Conservation (phyloP, 2,329 filamentous ascomycete genomes). For the Talaromyces piceae region DNA sequence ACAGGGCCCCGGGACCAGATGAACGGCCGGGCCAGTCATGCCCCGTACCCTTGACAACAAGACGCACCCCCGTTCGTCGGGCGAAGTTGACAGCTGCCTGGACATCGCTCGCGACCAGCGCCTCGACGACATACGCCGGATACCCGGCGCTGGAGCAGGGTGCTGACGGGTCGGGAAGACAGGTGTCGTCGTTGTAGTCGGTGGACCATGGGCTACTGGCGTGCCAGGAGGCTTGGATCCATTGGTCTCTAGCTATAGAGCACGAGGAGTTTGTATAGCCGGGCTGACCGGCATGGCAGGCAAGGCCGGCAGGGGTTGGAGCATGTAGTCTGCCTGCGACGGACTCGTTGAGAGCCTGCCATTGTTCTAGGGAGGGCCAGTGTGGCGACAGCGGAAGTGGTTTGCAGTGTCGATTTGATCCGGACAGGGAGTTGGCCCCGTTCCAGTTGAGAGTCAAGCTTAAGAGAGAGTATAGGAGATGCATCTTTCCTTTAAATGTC, state of each 20-base stretch:
- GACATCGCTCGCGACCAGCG: slow-evolving; percentile 11
- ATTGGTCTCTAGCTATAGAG: background rate
- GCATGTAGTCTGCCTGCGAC: background rate
- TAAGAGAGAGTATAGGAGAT: background rate
- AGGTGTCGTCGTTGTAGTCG: background rate
- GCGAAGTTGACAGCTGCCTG: slow-evolving; percentile 10
- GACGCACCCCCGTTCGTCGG: slow-evolving; percentile 3
- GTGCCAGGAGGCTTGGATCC: background rate
- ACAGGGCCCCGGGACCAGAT: slow-evolving; percentile 40
- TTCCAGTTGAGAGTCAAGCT: background rate
- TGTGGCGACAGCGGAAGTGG: background rate
- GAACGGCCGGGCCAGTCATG: slow-evolving; percentile 32
- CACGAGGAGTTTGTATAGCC: background rate
- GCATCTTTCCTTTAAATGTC: too few species aligned
- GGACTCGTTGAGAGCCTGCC: background rate
- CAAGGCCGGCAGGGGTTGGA: background rate
- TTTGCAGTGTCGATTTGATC: background rate
- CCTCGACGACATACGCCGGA: slow-evolving; percentile 29
- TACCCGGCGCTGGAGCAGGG: slow-evolving; percentile 15
- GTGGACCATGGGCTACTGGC: background rate
- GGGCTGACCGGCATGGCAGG: background rate
- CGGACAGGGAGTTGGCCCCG: background rate
- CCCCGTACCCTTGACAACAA: slow-evolving; percentile 11
- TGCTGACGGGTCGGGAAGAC: background rate
- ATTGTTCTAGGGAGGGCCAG: background rate